Evolutionary conservation across 1,284 basidiomycete species (phyloP).

Genomic region (Calocybe gambosa): DNA sequence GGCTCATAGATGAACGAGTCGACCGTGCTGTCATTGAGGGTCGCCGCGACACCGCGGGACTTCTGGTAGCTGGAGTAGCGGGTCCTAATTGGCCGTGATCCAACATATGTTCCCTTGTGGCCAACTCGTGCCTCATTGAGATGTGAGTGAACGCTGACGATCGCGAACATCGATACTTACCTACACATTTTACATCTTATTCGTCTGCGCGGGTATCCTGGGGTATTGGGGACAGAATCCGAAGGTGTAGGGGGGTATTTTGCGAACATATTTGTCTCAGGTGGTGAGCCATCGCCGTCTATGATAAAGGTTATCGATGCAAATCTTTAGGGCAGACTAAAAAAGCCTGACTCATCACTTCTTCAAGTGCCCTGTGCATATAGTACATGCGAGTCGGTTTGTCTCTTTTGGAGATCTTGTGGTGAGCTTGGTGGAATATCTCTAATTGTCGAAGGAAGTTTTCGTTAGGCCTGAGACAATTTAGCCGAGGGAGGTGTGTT

Average conservation of each 20-base stretch:
- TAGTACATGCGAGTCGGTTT: slow-evolving; percentile 76
- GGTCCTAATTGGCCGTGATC: slow-evolving; percentile 79
- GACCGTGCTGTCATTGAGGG: slow-evolving; percentile 28
- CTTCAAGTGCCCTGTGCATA: slow-evolving; percentile 65
- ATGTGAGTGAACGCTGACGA: neutral
- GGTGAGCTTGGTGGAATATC: slow-evolving; percentile 69
- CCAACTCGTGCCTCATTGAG: slow-evolving; percentile 67
- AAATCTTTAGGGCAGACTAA: slow-evolving; percentile 15
- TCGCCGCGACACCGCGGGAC: slow-evolving; percentile 47
- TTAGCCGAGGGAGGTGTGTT: neutral
- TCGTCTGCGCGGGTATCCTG: slow-evolving; percentile 47
- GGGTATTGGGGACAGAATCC: slow-evolving; percentile 56
- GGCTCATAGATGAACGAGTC: slow-evolving; percentile 20
- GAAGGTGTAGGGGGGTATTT: slow-evolving; percentile 63
- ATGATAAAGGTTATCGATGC: slow-evolving; percentile 11
- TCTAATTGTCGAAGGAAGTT: slow-evolving; percentile 76
- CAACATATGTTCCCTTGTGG: slow-evolving; percentile 86
- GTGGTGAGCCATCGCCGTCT: slow-evolving; percentile 69
- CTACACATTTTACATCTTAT: slow-evolving; percentile 92
- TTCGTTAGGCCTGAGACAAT: slow-evolving; percentile 61
- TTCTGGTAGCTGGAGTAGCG: slow-evolving; percentile 46
- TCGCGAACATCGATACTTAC: slow-evolving; percentile 28
- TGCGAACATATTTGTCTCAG: slow-evolving; percentile 69
- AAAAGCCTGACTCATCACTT: slow-evolving; percentile 66
- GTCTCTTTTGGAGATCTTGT: slow-evolving; percentile 62